A percentile compares a stretch with the other conserved stretches of the same genome.
phyloP scores from a whole-genome alignment of 805 yeast species.

The Candida tallmaniae region DNA sequence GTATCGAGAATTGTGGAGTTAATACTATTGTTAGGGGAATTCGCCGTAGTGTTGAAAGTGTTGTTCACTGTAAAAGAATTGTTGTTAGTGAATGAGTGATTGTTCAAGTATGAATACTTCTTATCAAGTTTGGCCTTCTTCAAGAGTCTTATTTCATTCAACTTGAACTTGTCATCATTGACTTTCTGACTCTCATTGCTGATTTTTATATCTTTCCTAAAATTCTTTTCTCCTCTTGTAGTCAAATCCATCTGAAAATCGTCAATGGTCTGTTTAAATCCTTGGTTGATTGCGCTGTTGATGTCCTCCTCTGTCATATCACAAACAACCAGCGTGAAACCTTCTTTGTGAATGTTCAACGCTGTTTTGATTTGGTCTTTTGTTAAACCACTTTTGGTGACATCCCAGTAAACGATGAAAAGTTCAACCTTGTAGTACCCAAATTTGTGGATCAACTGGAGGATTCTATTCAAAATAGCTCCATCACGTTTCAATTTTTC shows the following conservation, averaged over 20 bases:
- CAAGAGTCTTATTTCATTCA: slow-evolving; percentile 21
- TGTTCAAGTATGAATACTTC: slow-evolving; percentile 28
- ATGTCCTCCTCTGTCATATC: slow-evolving; percentile 30
- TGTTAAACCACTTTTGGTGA: slow-evolving; percentile 14
- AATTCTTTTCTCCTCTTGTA: slow-evolving; percentile 22
- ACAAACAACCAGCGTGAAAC: slow-evolving; percentile 20
- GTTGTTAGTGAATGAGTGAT: slow-evolving; percentile 17
- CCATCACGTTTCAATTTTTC: slow-evolving; percentile 37
- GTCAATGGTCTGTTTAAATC: slow-evolving; percentile 17
- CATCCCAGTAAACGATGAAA: slow-evolving; percentile 42
- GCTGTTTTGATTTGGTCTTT: slow-evolving; percentile 12
- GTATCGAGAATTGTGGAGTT: slow-evolving; percentile 1
- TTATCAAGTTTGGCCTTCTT: slow-evolving; percentile 24
- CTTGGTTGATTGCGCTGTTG: slow-evolving; percentile 19
- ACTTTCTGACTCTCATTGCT: background rate
- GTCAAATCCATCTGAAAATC: slow-evolving; percentile 27
- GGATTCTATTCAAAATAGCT: slow-evolving; percentile 28
- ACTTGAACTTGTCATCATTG: slow-evolving; percentile 14
- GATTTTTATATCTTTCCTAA: slow-evolving; percentile 1
- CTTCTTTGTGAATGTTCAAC: slow-evolving; percentile 13
- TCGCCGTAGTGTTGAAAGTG: slow-evolving; percentile 2
- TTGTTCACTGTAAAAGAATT: slow-evolving; percentile 4
- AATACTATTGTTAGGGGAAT: background rate
- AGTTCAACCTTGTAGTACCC: slow-evolving; percentile 38
- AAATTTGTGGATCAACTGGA: slow-evolving; percentile 27